A percentile compares a stretch with the other conserved stretches of the same genome.
phyloP scores from a whole-genome alignment of 1,284 basidiomycete species.

The Tylopilus orsonianus region DNA sequence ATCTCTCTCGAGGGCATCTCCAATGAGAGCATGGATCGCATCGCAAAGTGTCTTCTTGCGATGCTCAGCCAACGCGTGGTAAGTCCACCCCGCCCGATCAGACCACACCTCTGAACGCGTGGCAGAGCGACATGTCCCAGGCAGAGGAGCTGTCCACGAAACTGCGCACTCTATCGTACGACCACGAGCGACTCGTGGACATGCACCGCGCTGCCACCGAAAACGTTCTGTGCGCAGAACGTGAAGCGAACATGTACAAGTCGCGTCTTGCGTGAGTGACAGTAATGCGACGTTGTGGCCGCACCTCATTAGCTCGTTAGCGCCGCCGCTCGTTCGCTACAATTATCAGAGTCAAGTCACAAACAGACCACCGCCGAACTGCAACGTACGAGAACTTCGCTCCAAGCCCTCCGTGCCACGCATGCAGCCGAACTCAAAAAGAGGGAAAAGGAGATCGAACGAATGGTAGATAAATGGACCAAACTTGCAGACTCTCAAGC shows the following conservation, averaged over 20 bases:
- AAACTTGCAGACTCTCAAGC: constrained; percentile 69
- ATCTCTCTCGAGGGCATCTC: constrained; percentile 45
- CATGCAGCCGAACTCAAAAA: constrained; percentile 78
- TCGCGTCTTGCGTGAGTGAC: constrained; percentile 64
- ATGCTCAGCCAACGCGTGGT: constrained; percentile 81
- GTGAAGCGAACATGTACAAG: constrained; percentile 72
- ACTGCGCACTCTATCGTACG: constrained; percentile 76
- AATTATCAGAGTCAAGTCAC: constrained; percentile 60
- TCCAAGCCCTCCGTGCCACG: constrained; percentile 65
- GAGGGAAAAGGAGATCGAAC: constrained; percentile 79
- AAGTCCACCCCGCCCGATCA: constrained; percentile 33
- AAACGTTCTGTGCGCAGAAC: constrained; percentile 65
- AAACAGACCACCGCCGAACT: constrained; percentile 68
- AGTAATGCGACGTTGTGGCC: background rate
- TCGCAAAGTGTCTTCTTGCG: constrained; percentile 75
- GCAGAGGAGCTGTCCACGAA: constrained; percentile 77
- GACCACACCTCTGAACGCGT: constrained; percentile 3
- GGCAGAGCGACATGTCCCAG: constrained; percentile 76
- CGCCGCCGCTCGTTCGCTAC: constrained; percentile 50
- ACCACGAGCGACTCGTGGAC: constrained; percentile 73
- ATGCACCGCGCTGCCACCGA: constrained; percentile 60
- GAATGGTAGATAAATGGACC: constrained; percentile 73
- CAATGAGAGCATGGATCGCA: constrained; percentile 60
- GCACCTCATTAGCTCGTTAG: constrained; percentile 37
- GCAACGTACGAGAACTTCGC: constrained; percentile 59